Base-by-base conservation (phyloP, 176 grass and related monocot genomes). In the Zoysia pacifica region DNA sequence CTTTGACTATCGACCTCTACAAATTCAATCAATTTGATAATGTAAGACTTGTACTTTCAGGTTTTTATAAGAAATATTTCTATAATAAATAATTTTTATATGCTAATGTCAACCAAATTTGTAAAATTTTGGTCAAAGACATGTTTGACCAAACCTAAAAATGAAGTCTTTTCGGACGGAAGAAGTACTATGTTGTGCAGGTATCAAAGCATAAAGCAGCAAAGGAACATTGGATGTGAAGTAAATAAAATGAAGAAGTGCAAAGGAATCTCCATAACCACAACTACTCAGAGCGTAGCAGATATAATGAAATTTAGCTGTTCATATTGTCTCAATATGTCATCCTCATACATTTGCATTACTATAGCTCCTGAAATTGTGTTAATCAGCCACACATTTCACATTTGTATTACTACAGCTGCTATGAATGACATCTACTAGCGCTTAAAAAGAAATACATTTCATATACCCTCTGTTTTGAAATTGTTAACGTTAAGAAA, bases 361-460 rank as follows among this genome's bases (percentile, higher is more conserved):
- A 54, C 19, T 66, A 72, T 5, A 67, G 12, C 54, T 14, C 8
- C 74, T 62, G 28, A 28, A 28, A 28, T 28, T 28, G 28, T 28
- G 28, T 28, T 28, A 28, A 28, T 28, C 28, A 0, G 28, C 28
- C 28, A 28, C 28, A 28, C 28, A 28, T 28, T 28, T 28, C 19
- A 5, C 48, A 66, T 45, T 71, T 71, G 45, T 10, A 62, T 38
- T 64, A 54, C 19, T 66, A 72, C 6, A 67, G 12, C 54, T 14
- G 14, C 74, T 62, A 63, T 65, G 6, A 55, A 46, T 16, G 16
- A 48, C 15, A 62, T 46, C 2, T 43, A 76, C 7, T 51, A 50
- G 18, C 9, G 48, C 59, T 56, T 73, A 41, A 73, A 71, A 66
- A 79, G 51, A 73, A 73, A 85, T 50, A 58, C 12, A 62, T 56